Conservation (phyloP, 371 early-diverging fungal species). For the Mucor plumbeus region DNA sequence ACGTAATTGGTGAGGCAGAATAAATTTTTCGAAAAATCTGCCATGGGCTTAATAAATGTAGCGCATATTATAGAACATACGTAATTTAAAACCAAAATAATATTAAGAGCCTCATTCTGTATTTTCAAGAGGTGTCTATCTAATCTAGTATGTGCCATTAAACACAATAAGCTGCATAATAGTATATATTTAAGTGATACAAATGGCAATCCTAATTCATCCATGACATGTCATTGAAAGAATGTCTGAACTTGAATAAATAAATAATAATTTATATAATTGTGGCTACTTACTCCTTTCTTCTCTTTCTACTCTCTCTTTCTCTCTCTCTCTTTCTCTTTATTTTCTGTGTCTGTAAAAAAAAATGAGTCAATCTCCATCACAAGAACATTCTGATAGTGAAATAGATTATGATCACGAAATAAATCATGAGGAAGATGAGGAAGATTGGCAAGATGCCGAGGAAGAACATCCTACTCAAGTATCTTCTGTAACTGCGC, state of each 20-base stretch:
- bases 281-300: neutral
- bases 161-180: neutral
- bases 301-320: slow-evolving; percentile 71
- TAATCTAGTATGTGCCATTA: neutral
- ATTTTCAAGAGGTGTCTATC: neutral
- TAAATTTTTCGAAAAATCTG: too few relatives aligned
- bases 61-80: too few relatives aligned
- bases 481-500: neutral
- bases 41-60: too few relatives aligned
- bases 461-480: slow-evolving; percentile 27
- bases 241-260: neutral
- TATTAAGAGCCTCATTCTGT: too few relatives aligned
- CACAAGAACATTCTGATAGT: slow-evolving; percentile 17
- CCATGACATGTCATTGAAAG: neutral
- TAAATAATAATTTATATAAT: neutral
- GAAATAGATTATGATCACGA: slow-evolving; percentile 27
- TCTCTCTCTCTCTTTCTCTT: too few relatives aligned
- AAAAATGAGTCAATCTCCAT: slow-evolving; percentile 12
- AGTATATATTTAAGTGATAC: neutral
- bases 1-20: too few relatives aligned
- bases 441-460: slow-evolving; percentile 42
- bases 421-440: slow-evolving; percentile 26
- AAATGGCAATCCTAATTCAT: neutral
- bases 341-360: slow-evolving; percentile 1
- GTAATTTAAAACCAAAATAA: too few relatives aligned